phyloP scores from a whole-genome alignment of 371 early-diverging fungal species.

The Rhizopus arrhizus region DNA sequence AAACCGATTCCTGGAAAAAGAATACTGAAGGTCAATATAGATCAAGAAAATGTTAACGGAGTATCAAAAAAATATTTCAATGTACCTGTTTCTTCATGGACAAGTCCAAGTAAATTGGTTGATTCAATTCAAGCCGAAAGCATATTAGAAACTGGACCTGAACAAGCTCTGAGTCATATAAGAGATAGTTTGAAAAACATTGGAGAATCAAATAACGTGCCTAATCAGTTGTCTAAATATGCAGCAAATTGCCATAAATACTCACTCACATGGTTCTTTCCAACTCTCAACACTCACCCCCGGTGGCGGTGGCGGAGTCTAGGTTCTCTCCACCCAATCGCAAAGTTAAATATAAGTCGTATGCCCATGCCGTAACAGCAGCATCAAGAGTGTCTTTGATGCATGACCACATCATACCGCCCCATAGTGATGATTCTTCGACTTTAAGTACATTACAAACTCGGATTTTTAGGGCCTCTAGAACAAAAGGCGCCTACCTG shows the following conservation, averaged over 20 bases:
- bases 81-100: conserved; percentile 16
- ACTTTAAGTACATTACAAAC: too few species aligned
- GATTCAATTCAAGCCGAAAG: conserved; percentile 8
- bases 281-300: too few species aligned
- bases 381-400: too few species aligned
- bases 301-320: too few species aligned
- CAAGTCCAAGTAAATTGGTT: conserved; percentile 18
- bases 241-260: conserved; percentile 14
- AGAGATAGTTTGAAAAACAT: conserved; percentile 14
- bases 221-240: conserved; percentile 14
- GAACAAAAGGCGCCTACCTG: too few species aligned
- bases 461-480: too few species aligned
- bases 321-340: too few species aligned
- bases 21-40: conserved; percentile 5
- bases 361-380: too few species aligned
- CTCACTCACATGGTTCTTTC: too few species aligned
- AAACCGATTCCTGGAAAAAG: conserved; percentile 9
- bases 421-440: too few species aligned
- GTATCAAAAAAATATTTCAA: conserved; percentile 15
- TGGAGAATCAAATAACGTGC: conserved; percentile 12
- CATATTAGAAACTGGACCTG: conserved; percentile 7
- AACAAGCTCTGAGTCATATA: conserved; percentile 15
- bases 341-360: too few species aligned
- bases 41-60: conserved; percentile 6
- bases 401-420: too few species aligned